A percentile compares a stretch with the other conserved stretches of the same genome.
These are phyloP conservation scores for Scedosporium boydii DNA, from an alignment of 2,329 filamentous ascomycete genomes.

Conservation along the genomic window DNA sequence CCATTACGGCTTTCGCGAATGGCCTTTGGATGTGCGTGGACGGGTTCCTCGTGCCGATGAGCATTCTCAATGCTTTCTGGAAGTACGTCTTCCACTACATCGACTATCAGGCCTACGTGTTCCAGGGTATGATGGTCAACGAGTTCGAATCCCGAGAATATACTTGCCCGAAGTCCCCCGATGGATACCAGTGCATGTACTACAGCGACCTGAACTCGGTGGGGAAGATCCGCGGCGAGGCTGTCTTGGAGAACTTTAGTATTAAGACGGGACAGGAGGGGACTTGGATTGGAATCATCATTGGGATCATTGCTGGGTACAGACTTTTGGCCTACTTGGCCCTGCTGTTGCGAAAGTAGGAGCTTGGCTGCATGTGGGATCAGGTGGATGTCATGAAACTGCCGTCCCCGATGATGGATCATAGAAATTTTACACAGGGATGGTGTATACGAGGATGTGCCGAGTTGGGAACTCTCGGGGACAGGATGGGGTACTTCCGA, in stretches of 20 bases:
- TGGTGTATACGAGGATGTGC: too few relatives aligned
- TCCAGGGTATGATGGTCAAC: constrained; percentile 89
- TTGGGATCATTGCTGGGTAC: constrained; percentile 68
- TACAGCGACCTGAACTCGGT: constrained; percentile 48
- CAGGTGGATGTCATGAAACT: too few relatives aligned
- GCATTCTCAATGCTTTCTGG: constrained; percentile 72
- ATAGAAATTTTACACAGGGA: too few relatives aligned
- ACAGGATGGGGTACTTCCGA: too few relatives aligned
- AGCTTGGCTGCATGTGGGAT: too few relatives aligned
- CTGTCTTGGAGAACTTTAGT: constrained; percentile 60
- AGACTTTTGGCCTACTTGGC: constrained; percentile 30
- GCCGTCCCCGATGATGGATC: too few relatives aligned
- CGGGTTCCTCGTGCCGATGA: constrained; percentile 69
- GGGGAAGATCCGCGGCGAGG: constrained; percentile 63
- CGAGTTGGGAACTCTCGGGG: too few relatives aligned
- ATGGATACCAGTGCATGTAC: constrained; percentile 61
- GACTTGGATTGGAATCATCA: constrained; percentile 66
- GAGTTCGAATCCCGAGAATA: constrained; percentile 63
- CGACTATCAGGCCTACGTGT: constrained; percentile 79
- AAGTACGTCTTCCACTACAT: constrained; percentile 83
- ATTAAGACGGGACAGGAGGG: constrained; percentile 55
- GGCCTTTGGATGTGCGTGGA: constrained; percentile 83
- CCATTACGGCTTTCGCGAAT: constrained; percentile 75
- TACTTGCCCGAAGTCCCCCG: constrained; percentile 36
- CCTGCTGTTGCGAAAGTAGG: not conserved